phyloP scores from a whole-genome alignment of 2,329 filamentous ascomycete species.

The Colletotrichum sp. region DNA sequence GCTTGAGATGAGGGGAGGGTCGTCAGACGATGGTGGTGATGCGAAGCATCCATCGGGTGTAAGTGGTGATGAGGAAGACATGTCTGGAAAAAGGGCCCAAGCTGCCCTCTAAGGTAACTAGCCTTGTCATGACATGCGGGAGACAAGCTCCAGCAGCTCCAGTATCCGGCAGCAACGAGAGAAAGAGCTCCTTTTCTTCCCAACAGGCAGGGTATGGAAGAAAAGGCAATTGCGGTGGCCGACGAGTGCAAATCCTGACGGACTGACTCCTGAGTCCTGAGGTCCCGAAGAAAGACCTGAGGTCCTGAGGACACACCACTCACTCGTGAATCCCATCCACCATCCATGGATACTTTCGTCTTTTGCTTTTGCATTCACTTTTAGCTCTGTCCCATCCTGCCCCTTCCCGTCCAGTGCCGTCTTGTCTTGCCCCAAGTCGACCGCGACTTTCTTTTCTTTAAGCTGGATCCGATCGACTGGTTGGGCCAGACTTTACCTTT shows the following conservation, averaged over 20 bases:
- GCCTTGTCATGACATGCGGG: neutral
- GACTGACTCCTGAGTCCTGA: neutral
- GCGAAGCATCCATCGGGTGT: neutral
- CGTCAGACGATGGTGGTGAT: neutral
- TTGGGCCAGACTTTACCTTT: slow-evolving; percentile 3
- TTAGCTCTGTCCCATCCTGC: slow-evolving; percentile 8
- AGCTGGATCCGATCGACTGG: slow-evolving; percentile 3
- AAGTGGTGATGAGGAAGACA: neutral
- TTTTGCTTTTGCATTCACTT: neutral
- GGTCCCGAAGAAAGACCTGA: neutral
- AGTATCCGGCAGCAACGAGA: neutral
- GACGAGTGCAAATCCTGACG: neutral
- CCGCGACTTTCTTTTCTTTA: neutral
- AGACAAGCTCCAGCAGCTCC: neutral
- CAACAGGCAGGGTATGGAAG: neutral
- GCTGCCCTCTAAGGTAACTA: neutral
- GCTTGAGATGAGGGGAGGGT: neutral
- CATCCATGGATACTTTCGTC: neutral
- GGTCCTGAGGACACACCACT: neutral
- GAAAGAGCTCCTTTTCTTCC: neutral
- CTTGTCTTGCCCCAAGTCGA: neutral
- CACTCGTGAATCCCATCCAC: neutral
- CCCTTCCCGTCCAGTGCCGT: neutral
- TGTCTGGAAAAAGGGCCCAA: neutral
- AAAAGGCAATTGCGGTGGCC: neutral